These are phyloP conservation scores for Capronia epimyces DNA, from an alignment of 2,329 filamentous ascomycete species.

Conservation along the genomic window DNA sequence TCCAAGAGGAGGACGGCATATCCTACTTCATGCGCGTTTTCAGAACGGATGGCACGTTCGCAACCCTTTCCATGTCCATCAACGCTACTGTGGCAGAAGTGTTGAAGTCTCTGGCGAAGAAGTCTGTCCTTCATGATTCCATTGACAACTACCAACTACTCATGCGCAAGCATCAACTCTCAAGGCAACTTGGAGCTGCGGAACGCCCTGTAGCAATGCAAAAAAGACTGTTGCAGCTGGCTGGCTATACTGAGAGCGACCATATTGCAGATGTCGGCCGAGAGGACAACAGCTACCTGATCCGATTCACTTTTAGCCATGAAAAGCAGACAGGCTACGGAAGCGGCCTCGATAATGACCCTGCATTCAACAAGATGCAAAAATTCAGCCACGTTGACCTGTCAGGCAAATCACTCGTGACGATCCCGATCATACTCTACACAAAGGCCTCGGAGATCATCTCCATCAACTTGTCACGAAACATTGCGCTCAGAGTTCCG, in stretches of 20 bases:
- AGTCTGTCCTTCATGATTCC: slow-evolving; percentile 85
- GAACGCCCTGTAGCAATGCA: slow-evolving; percentile 88
- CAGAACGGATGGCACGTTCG: slow-evolving; percentile 87
- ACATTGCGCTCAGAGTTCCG: slow-evolving; percentile 84
- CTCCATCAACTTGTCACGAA: slow-evolving; percentile 86
- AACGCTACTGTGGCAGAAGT: slow-evolving; percentile 83
- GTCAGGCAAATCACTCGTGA: slow-evolving; percentile 80
- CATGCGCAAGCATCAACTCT: slow-evolving; percentile 84
- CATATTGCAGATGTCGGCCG: slow-evolving; percentile 87
- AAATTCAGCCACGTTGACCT: slow-evolving; percentile 95
- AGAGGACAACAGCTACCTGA: slow-evolving; percentile 95
- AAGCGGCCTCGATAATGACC: slow-evolving; percentile 66
- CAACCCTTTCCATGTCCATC: slow-evolving; percentile 77
- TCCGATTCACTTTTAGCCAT: slow-evolving; percentile 90
- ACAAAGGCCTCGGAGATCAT: slow-evolving; percentile 89
- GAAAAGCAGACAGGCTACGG: slow-evolving; percentile 78
- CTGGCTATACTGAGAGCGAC: slow-evolving; percentile 82
- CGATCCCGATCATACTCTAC: slow-evolving; percentile 91
- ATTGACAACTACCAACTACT: slow-evolving; percentile 94
- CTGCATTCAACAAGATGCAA: slow-evolving; percentile 72
- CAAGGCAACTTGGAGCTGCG: slow-evolving; percentile 68
- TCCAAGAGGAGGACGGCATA: slow-evolving; percentile 66
- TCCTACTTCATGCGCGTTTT: slow-evolving; percentile 94
- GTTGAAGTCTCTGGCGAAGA: slow-evolving; percentile 84
- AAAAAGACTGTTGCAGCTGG: slow-evolving; percentile 82